Percentiles rank a stretch among this genome's conserved stretches.
phyloP scores from a whole-genome alignment of 176 grass and related monocot species.

The Poa annua region DNA sequence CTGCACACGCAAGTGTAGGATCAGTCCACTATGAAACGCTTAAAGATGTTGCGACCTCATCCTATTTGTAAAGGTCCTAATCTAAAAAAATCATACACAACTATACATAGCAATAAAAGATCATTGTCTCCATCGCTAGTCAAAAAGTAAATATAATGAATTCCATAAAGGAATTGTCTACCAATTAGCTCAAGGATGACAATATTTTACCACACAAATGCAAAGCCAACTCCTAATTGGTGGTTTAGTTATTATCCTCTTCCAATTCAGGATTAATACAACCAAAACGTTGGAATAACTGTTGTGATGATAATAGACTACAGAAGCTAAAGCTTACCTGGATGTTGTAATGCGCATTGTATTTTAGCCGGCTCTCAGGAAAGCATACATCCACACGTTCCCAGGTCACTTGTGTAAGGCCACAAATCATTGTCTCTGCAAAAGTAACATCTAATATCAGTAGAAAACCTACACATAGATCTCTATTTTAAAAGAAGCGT shows the following conservation, averaged over 20 bases:
- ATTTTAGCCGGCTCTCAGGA: constrained; percentile 77
- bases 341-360: constrained; percentile 87
- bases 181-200: neutral
- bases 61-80: neutral
- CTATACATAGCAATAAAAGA: neutral
- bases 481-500: neutral
- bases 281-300: neutral
- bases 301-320: neutral
- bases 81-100: neutral
- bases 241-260: neutral
- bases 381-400: constrained; percentile 95
- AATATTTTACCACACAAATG: neutral
- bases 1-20: constrained; percentile 40
- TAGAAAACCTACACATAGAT: constrained; percentile 3
- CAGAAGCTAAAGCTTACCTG: constrained; percentile 50
- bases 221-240: neutral
- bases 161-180: neutral
- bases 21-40: neutral
- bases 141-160: neutral
- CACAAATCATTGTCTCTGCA: constrained; percentile 82
- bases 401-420: constrained; percentile 84
- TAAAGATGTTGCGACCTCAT: neutral
- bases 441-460: neutral
- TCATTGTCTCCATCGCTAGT: neutral
- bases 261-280: neutral